These are phyloP conservation scores for Monosporozyma yasuniensis DNA, from an alignment of 805 yeast genomes.

Conservation along the genomic window DNA sequence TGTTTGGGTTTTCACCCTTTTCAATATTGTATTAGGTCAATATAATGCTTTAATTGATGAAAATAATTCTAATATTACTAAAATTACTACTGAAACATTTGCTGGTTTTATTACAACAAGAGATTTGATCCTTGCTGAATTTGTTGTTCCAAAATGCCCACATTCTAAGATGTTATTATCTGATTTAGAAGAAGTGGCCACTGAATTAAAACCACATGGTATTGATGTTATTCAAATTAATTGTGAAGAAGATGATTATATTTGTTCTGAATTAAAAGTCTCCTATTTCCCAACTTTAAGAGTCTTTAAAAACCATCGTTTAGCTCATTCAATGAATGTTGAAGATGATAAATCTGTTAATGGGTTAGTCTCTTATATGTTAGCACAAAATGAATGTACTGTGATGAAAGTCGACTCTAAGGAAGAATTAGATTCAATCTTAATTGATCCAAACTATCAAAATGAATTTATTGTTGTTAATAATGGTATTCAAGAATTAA, in stretches of 20 bases:
- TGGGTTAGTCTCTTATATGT: slow-evolving; percentile 69
- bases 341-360: slow-evolving; percentile 75
- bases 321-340: slow-evolving; percentile 47
- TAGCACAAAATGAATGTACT: slow-evolving; percentile 71
- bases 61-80: neutral
- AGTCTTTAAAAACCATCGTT: slow-evolving; percentile 48
- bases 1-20: neutral
- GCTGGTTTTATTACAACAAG: slow-evolving; percentile 55
- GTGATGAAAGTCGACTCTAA: slow-evolving; percentile 43
- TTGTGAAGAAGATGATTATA: slow-evolving; percentile 64
- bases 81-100: slow-evolving; percentile 31
- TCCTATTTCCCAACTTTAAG: slow-evolving; percentile 78
- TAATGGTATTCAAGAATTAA: slow-evolving; percentile 34
- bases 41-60: neutral
- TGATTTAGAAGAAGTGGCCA: slow-evolving; percentile 68
- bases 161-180: slow-evolving; percentile 84
- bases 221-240: slow-evolving; percentile 75
- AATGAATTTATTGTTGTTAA: slow-evolving; percentile 52
- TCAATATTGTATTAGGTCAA: neutral
- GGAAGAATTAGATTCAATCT: slow-evolving; percentile 41
- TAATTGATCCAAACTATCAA: slow-evolving; percentile 19
- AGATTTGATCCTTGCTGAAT: slow-evolving; percentile 75
- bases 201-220: slow-evolving; percentile 51
- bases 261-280: slow-evolving; percentile 59
- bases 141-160: slow-evolving; percentile 96